A percentile compares a stretch with the other conserved stretches of the same genome.
phyloP scores from a whole-genome alignment of 352 stramenopile genomes.

The Pseudoperonospora humuli region DNA sequence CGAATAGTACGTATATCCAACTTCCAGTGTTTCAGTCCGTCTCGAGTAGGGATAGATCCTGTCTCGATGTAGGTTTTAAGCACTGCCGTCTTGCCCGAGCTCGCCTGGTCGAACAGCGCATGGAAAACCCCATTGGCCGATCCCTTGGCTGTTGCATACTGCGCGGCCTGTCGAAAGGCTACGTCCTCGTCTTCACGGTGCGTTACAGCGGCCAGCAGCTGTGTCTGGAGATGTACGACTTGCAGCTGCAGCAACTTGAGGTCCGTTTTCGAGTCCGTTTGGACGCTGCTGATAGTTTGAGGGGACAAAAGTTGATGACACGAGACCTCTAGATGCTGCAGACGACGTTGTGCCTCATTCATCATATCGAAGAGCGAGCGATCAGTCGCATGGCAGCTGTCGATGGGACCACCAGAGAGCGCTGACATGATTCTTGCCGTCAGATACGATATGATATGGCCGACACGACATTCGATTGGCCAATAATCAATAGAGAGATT shows the following conservation, averaged over 20 bases:
- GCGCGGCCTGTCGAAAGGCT: conserved; percentile 46
- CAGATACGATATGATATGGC: conserved; percentile 7
- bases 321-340: conserved; percentile 51
- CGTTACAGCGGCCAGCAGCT: conserved; percentile 36
- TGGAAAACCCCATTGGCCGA: conserved; percentile 67
- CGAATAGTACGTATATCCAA: conserved; percentile 49
- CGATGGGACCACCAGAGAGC: background rate
- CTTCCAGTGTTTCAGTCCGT: conserved; percentile 65
- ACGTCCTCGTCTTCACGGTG: conserved; percentile 57
- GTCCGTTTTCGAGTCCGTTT: conserved; percentile 9
- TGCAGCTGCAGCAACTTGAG: conserved; percentile 36
- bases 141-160: conserved; percentile 60
- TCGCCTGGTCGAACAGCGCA: conserved; percentile 69
- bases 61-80: conserved; percentile 57
- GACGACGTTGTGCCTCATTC: conserved; percentile 29
- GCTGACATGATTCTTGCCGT: conserved; percentile 4
- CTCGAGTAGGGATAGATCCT: conserved; percentile 66
- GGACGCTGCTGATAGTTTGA: background rate
- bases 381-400: background rate
- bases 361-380: conserved; percentile 53
- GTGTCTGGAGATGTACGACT: conserved; percentile 34
- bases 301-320: conserved; percentile 27
- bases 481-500: background rate
- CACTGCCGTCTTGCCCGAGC: conserved; percentile 40
- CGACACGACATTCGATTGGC: too few relatives aligned